phyloP scores from a whole-genome alignment of 2,329 filamentous ascomycete genomes.

The Blastomyces percursus region DNA sequence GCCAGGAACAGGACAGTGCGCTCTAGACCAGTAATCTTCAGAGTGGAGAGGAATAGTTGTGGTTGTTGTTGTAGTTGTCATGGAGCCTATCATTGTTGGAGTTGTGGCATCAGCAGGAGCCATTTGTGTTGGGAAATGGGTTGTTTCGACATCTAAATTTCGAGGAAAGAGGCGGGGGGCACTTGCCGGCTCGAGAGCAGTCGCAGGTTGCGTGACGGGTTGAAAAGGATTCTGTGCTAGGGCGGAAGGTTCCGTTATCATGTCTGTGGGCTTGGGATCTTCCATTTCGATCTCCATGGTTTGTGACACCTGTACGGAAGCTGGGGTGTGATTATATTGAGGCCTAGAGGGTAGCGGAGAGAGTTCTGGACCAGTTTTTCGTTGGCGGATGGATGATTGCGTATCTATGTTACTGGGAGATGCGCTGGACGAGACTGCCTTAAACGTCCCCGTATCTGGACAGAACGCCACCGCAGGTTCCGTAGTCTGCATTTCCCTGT shows the following conservation, averaged over 20 bases:
- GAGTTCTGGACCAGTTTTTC: not conserved
- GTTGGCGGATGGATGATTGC: not conserved
- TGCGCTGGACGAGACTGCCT: slow-evolving; percentile 26
- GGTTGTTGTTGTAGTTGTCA: slow-evolving; percentile 19
- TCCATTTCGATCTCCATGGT: not conserved
- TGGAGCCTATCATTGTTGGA: slow-evolving; percentile 4
- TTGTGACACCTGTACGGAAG: not conserved
- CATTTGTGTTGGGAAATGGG: not conserved
- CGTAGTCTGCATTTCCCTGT: slow-evolving; percentile 11
- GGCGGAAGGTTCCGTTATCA: not conserved
- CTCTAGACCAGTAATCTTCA: slow-evolving; percentile 17
- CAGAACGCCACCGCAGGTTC: slow-evolving; percentile 34
- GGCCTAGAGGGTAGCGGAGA: not conserved
- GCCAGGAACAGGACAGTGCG: slow-evolving; percentile 24
- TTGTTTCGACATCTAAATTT: slow-evolving; percentile 1
- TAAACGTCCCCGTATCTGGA: slow-evolving; percentile 35
- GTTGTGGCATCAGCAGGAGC: not conserved
- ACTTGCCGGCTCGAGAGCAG: not conserved
- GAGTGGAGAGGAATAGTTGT: slow-evolving; percentile 25
- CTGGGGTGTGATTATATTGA: not conserved
- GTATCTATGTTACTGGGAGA: not conserved
- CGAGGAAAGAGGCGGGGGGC: slow-evolving; percentile 1
- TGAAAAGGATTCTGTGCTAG: not conserved
- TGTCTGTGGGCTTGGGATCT: not conserved
- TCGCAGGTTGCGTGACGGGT: not conserved